Evolutionary conservation across 164 flowering plant genomes (phyloP).

Genomic region (Akebia trifoliata): DNA sequence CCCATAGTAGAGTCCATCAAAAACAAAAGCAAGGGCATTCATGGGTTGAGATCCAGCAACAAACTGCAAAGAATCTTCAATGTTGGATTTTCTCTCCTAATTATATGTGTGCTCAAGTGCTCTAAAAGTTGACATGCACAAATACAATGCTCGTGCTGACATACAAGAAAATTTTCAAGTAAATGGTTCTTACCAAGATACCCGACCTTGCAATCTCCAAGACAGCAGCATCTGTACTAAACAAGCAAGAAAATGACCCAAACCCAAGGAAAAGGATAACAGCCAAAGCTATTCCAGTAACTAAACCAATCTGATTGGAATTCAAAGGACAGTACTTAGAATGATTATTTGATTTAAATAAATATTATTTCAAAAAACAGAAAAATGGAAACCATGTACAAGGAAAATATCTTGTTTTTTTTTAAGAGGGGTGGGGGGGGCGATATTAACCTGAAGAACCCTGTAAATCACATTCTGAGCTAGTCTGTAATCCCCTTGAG

Average conservation of each 20-base stretch:
- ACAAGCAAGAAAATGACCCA: constrained; percentile 55
- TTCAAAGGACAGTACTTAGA: constrained; percentile 3
- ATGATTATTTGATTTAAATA: background rate
- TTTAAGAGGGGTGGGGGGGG: constrained; percentile 2
- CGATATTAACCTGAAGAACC: constrained; percentile 52
- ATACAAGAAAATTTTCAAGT: background rate
- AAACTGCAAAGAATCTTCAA: constrained; percentile 48
- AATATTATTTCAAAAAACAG: background rate
- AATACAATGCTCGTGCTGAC: background rate
- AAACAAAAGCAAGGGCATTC: constrained; percentile 91
- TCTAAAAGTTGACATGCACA: background rate
- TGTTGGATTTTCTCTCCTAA: background rate
- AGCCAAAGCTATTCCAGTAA: constrained; percentile 57
- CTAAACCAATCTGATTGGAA: constrained; percentile 61
- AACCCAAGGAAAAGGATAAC: constrained; percentile 62
- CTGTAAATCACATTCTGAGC: constrained; percentile 61
- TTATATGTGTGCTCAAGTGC: background rate
- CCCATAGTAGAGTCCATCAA: constrained; percentile 97
- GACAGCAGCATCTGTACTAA: constrained; percentile 71
- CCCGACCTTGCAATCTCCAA: constrained; percentile 69
- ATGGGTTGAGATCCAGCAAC: constrained; percentile 96
- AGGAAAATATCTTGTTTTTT: background rate
- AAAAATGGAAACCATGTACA: background rate
- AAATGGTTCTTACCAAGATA: constrained; percentile 49
- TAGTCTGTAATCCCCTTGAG: constrained; percentile 57